phyloP scores from a whole-genome alignment of 805 yeast species.

The Lipomyces sp. region DNA sequence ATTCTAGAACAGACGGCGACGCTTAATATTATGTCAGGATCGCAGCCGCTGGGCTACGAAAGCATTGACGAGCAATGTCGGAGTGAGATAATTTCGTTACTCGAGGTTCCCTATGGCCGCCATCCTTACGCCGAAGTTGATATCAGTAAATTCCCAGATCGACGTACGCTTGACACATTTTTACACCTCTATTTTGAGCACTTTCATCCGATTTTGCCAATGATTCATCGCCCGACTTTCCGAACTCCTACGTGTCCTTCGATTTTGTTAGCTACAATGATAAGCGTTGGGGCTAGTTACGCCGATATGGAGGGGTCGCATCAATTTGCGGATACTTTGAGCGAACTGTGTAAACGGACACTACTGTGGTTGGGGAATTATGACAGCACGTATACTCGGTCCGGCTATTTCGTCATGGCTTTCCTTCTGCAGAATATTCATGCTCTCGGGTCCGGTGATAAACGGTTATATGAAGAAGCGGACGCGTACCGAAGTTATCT shows the following conservation, averaged over 20 bases:
- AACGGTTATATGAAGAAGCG: slow-evolving; percentile 35
- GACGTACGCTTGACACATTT: slow-evolving; percentile 34
- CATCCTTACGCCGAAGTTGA: slow-evolving; percentile 27
- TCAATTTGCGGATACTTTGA: slow-evolving; percentile 36
- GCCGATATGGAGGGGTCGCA: slow-evolving; percentile 36
- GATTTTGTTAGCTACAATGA: slow-evolving; percentile 34
- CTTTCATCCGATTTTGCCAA: slow-evolving; percentile 35
- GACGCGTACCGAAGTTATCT: slow-evolving; percentile 35
- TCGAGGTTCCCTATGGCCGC: slow-evolving; percentile 20
- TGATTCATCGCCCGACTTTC: slow-evolving; percentile 38
- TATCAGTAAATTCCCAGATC: slow-evolving; percentile 33
- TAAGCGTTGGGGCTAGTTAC: slow-evolving; percentile 38
- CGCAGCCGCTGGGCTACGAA: background rate
- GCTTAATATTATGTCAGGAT: background rate
- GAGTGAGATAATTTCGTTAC: slow-evolving; percentile 14
- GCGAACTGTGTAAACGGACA: slow-evolving; percentile 36
- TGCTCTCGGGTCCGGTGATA: slow-evolving; percentile 39
- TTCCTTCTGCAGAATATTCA: slow-evolving; percentile 37
- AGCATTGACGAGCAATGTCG: slow-evolving; percentile 24
- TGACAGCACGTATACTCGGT: slow-evolving; percentile 31
- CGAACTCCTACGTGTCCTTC: slow-evolving; percentile 26
- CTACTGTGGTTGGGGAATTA: slow-evolving; percentile 32
- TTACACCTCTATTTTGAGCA: slow-evolving; percentile 33
- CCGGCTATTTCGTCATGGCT: slow-evolving; percentile 35
- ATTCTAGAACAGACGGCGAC: slow-evolving; percentile 12